A percentile compares a stretch with the other conserved stretches of the same genome.
phyloP scores from a whole-genome alignment of 331 rosid genomes.

The Spiraea crenata region DNA sequence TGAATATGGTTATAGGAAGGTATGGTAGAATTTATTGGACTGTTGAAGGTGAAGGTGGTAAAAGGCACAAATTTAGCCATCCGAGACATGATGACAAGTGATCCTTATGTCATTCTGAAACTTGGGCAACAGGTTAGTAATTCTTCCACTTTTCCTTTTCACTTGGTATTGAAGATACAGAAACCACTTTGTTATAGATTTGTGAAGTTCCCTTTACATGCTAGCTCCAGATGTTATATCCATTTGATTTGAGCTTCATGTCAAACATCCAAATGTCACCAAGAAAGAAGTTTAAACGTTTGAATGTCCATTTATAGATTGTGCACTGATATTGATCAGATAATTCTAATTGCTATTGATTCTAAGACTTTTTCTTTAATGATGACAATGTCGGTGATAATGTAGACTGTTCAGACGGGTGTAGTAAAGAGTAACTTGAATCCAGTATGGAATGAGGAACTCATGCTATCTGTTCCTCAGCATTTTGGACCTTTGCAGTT shows the following conservation, averaged over 20 bases:
- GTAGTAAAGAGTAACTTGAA: conserved; percentile 73
- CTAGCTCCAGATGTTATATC: neutral
- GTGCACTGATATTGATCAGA: neutral
- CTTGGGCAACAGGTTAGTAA: conserved; percentile 82
- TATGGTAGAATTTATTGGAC: conserved; percentile 90
- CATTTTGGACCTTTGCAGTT: conserved; percentile 64
- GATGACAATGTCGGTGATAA: conserved; percentile 28
- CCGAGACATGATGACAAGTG: conserved; percentile 91
- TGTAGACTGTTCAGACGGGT: conserved; percentile 66
- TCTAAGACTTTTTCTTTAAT: conserved; percentile 23
- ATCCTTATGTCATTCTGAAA: conserved; percentile 83
- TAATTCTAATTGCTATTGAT: neutral
- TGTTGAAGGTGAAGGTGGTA: conserved; percentile 83
- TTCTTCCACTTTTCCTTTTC: conserved; percentile 13
- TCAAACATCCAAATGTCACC: neutral
- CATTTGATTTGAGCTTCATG: conserved; percentile 1
- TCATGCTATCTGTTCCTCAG: conserved; percentile 91
- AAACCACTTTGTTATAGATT: neutral
- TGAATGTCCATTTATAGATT: neutral
- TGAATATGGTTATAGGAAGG: conserved; percentile 69
- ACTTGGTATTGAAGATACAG: neutral
- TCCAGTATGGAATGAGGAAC: conserved; percentile 97
- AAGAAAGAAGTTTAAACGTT: no score
- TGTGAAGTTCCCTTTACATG: neutral
- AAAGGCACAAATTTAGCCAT: conserved; percentile 86